Evolutionary conservation across 2,329 filamentous ascomycete species (phyloP), one percentile per base, ranked within the genome.

Genomic region (Colletotrichum graminicola): DNA sequence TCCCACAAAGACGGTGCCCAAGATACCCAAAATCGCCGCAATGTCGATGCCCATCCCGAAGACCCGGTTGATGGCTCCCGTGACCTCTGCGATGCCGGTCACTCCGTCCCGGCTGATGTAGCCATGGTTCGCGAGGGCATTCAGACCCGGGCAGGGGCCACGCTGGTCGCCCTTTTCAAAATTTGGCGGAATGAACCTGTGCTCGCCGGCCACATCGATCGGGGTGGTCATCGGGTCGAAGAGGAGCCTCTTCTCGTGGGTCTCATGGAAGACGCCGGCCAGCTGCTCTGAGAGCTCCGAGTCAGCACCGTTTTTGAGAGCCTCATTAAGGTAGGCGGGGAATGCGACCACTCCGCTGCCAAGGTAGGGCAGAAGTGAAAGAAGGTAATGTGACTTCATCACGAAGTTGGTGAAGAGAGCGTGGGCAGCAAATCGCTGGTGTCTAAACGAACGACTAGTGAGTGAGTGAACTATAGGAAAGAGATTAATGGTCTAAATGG

Each of bases 1-100:
- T 1, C 87, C 87, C 4, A 82, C 82, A 73, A 83, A 83, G 14
- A 85, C 82, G 18, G 83, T 85, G 8, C 84, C 85, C 77, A 85
- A 82, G 5, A 83, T 77, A n/a, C 82, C 80, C 3, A 86, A 76
- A 5, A 86, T 67, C 1, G 79, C 78, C 1, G 79, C 77, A 0
- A 86, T 74, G 21, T 85, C 84, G 23, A 85, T 61, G 0, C 81
- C 81, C 85, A 87, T 87, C 5, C 84, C 83, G 34, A 80, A 85
- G 1, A 87, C 80, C 16, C 74, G 65, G 21, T 74, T 68, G 57
- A 73, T 59, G 23, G 67, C 73, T 1, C 59, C 70, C 49, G 72
- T 70, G 49, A 76, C 70, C 55, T 71, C 66, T 18, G 60, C 55
- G 45, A 75, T 29, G 34, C 70, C 68, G 26, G 73, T 74, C 14